Evolutionary conservation across 164 flowering plant species (phyloP).

Genomic region (Berberis thunbergii): DNA sequence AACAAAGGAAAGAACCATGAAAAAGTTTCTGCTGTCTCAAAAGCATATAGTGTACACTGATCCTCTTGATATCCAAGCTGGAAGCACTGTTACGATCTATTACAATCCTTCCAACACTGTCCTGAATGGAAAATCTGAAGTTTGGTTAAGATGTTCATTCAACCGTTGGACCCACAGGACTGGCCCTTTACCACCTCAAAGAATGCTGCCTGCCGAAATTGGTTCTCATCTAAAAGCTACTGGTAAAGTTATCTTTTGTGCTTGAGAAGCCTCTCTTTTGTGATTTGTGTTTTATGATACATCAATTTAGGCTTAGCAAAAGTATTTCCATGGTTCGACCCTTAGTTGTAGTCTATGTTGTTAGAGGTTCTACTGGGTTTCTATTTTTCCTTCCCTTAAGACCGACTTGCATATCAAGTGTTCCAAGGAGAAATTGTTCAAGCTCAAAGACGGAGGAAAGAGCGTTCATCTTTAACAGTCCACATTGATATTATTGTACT

Average conservation of each 20-base stretch:
- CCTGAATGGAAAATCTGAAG: conserved; percentile 79
- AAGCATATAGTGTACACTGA: conserved; percentile 87
- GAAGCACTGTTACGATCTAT: conserved; percentile 50
- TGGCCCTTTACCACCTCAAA: conserved; percentile 81
- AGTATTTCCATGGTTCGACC: too few species aligned
- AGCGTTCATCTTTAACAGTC: too few species aligned
- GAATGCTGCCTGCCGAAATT: conserved; percentile 61
- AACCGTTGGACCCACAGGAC: conserved; percentile 82
- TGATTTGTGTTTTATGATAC: not conserved
- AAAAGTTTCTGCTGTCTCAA: conserved; percentile 71
- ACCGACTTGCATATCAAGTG: too few species aligned
- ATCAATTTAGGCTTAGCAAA: not conserved
- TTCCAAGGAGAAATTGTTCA: too few species aligned
- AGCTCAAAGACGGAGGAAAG: too few species aligned
- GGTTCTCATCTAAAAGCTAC: conserved; percentile 59
- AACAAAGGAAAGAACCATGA: conserved; percentile 62
- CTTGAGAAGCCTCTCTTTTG: not conserved
- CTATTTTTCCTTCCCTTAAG: too few species aligned
- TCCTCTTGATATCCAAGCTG: conserved; percentile 87
- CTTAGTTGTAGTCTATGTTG: too few species aligned
- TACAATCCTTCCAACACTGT: conserved; percentile 88
- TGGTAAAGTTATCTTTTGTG: conserved; percentile 32
- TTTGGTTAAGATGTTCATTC: conserved; percentile 91
- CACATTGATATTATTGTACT: too few species aligned
- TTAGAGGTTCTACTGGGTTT: too few species aligned